These are phyloP conservation scores for Trichoderma citrinoviride DNA, from an alignment of 2,329 filamentous ascomycete genomes.

Conservation along the genomic window DNA sequence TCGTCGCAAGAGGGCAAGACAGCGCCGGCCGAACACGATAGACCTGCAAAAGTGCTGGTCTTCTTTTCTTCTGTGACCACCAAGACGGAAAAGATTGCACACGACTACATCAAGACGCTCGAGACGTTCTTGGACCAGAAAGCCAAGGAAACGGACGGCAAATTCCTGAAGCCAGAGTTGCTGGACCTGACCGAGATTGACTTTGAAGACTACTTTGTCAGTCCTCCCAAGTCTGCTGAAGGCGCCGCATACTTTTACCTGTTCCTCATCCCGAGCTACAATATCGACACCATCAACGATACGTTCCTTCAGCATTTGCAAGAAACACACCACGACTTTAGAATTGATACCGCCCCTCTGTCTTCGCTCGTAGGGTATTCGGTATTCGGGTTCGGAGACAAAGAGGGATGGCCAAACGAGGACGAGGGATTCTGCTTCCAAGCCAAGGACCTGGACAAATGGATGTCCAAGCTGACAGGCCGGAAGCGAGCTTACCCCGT, in stretches of 20 bases:
- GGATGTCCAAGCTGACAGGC: conserved; percentile 93
- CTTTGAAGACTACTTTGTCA: conserved; percentile 89
- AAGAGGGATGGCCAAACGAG: conserved; percentile 87
- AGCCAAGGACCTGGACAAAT: conserved; percentile 84
- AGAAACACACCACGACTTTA: conserved; percentile 95
- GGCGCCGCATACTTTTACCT: conserved; percentile 74
- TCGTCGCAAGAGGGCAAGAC: conserved; percentile 29
- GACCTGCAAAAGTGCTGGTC: conserved; percentile 67
- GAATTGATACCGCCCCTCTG: conserved; percentile 85
- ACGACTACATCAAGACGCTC: conserved; percentile 58
- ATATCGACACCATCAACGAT: conserved; percentile 89
- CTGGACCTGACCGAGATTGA: conserved; percentile 83
- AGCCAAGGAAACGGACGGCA: conserved; percentile 35
- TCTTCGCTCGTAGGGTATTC: conserved; percentile 78
- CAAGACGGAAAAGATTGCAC: conserved; percentile 72
- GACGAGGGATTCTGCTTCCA: conserved; percentile 91
- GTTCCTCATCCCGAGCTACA: conserved; percentile 84
- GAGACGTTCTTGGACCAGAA: conserved; percentile 52
- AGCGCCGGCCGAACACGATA: conserved; percentile 29
- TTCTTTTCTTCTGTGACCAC: conserved; percentile 91
- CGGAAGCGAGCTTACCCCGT: conserved; percentile 85
- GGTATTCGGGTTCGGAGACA: conserved; percentile 91
- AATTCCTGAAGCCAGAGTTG: conserved; percentile 58
- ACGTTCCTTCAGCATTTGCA: conserved; percentile 82
- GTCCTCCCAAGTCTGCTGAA: conserved; percentile 59